Evolutionary conservation across 768 basidiomycete species (phyloP).

Genomic region (Calocera cornea): DNA sequence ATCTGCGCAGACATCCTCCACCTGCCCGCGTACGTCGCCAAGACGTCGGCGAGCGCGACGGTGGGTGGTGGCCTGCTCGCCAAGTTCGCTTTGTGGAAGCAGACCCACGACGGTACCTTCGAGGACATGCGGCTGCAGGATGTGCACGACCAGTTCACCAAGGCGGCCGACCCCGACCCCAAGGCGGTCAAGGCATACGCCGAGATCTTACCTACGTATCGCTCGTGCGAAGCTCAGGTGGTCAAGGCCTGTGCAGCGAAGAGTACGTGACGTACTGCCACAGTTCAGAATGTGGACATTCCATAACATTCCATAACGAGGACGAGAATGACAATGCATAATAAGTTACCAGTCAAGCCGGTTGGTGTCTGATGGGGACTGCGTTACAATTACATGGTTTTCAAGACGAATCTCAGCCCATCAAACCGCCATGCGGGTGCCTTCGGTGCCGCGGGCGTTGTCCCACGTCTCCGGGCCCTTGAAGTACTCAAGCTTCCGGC

Average conservation of each 20-base stretch:
- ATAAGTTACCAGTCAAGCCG: background rate
- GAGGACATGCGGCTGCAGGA: conserved; percentile 43
- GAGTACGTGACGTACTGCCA: background rate
- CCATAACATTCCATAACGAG: background rate
- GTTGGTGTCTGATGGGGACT: background rate
- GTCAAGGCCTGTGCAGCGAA: conserved; percentile 16
- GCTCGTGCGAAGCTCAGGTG: conserved; percentile 42
- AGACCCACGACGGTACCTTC: conserved; percentile 35
- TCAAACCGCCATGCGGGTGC: background rate
- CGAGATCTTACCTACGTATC: conserved; percentile 39
- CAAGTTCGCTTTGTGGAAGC: conserved; percentile 54
- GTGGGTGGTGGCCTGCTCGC: conserved; percentile 61
- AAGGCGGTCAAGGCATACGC: conserved; percentile 40
- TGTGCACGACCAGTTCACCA: conserved; percentile 35
- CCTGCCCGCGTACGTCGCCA: conserved; percentile 57
- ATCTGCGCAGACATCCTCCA: conserved; percentile 66
- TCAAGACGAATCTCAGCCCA: background rate
- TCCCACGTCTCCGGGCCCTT: conserved; percentile 1
- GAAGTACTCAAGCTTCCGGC: conserved; percentile 1
- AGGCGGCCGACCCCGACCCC: conserved; percentile 44
- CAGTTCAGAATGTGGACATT: background rate
- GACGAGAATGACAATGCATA: background rate
- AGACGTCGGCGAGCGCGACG: conserved; percentile 48
- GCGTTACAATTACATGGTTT: background rate
- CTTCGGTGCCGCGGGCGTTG: background rate